phyloP scores from a whole-genome alignment of 2,329 filamentous ascomycete genomes.

The Fusarium coffeatum region DNA sequence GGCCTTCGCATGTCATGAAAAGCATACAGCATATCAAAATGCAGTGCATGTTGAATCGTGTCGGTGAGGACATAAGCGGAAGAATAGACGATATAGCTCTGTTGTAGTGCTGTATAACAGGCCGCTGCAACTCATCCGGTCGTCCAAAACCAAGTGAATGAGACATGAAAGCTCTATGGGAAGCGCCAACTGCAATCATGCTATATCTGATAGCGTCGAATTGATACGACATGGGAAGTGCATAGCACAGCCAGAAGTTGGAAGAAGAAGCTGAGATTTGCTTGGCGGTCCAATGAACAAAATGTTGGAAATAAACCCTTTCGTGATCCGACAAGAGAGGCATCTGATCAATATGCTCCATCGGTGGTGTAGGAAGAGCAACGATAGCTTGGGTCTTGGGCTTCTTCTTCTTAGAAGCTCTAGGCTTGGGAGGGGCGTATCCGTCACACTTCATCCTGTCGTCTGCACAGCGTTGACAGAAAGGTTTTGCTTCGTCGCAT shows the following conservation, averaged over 20 bases:
- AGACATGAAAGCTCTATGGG: constrained; percentile 13
- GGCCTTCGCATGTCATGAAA: constrained; percentile 9
- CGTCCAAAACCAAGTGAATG: not conserved
- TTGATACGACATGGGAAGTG: constrained; percentile 14
- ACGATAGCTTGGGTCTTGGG: rapidly evolving
- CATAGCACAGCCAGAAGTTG: constrained; percentile 14
- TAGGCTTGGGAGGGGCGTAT: constrained; percentile 11
- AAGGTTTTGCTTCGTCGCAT: constrained; percentile 15
- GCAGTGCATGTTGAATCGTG: not conserved
- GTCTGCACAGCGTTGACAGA: constrained; percentile 15
- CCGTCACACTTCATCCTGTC: constrained; percentile 23
- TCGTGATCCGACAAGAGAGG: not conserved
- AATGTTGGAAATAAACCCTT: constrained; percentile 5
- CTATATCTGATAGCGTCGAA: constrained; percentile 12
- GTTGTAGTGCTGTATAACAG: constrained; percentile 20
- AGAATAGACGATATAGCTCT: constrained; percentile 13
- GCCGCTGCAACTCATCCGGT: not conserved
- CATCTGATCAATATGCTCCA: not conserved
- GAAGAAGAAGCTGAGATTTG: constrained; percentile 5
- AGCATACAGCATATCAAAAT: constrained; percentile 10
- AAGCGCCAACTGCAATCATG: constrained; percentile 18
- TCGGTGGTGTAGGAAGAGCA: rapidly evolving
- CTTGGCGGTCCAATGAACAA: constrained; percentile 1
- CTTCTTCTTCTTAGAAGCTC: not conserved
- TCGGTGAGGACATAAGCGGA: not conserved